These are phyloP conservation scores for Cyamopsis tetragonoloba DNA, from an alignment of 306 rosid genomes.

Conservation along the genomic window DNA sequence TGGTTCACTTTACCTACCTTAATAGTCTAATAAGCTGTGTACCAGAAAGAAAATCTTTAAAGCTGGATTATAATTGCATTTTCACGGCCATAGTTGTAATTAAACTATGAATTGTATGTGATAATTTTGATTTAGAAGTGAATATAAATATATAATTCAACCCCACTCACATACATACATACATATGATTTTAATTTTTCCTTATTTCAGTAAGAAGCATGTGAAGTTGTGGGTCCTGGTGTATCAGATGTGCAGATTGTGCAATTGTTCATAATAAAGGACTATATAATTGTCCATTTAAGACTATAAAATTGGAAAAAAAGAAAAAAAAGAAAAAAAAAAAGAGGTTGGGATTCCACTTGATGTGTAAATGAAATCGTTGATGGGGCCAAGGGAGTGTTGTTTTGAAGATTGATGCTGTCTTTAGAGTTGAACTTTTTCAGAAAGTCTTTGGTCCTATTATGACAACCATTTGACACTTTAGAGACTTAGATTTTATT, in stretches of 20 bases:
- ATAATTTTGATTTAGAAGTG: background rate
- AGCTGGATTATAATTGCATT: background rate
- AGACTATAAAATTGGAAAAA: constrained; percentile 14
- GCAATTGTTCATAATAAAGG: constrained; percentile 36
- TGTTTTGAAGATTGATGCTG: constrained; percentile 75
- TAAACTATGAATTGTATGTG: background rate
- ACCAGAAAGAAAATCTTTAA: background rate
- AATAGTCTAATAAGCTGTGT: constrained; percentile 1
- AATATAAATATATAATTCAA: background rate
- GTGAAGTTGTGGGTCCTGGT: constrained; percentile 34
- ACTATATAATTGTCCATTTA: constrained; percentile 41
- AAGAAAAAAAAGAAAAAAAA: background rate
- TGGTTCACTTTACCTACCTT: constrained; percentile 38
- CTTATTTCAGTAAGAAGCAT: background rate
- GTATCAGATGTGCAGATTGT: constrained; percentile 32
- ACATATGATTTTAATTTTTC: background rate
- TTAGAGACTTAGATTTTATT: constrained; percentile 16
- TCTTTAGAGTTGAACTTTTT: constrained; percentile 50
- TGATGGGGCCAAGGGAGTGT: constrained; percentile 53
- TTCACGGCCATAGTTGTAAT: background rate
- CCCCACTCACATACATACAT: background rate
- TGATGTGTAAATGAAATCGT: constrained; percentile 43
- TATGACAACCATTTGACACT: constrained; percentile 45
- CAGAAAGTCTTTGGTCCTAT: constrained; percentile 49
- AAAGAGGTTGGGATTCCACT: constrained; percentile 25